Conservation (phyloP, 2,329 filamentous ascomycete species). For the Colletotrichum eremochloae region DNA sequence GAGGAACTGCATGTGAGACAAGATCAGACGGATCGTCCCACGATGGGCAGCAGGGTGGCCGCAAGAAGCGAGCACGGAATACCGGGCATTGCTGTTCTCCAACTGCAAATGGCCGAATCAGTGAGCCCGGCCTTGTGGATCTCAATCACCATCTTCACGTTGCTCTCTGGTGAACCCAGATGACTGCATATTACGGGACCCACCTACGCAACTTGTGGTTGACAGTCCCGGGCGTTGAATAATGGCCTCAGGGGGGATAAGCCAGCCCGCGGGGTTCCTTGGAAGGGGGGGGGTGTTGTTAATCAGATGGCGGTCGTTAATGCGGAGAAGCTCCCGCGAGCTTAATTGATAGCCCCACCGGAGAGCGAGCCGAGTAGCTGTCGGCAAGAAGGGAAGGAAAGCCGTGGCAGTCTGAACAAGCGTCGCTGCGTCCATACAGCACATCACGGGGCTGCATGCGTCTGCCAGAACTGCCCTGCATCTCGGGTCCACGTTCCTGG, state of each 20-base stretch:
- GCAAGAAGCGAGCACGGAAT: background rate
- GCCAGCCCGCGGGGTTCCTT: background rate
- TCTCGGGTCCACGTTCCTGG: slow-evolving; percentile 33
- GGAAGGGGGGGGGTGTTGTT: background rate
- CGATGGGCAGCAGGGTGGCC: background rate
- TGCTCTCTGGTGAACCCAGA: background rate
- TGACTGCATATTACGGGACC: background rate
- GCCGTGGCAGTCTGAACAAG: slow-evolving; percentile 6
- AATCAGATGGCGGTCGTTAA: background rate
- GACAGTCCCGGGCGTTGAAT: slow-evolving; percentile 1
- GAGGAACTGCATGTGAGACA: slow-evolving; percentile 1
- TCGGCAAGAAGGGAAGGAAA: slow-evolving; percentile 35
- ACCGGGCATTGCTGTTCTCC: background rate
- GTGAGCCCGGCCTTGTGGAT: background rate
- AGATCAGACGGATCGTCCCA: slow-evolving; percentile 20
- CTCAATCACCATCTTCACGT: background rate
- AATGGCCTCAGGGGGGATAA: background rate
- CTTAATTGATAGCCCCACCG: slow-evolving; percentile 2
- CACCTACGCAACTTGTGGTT: slow-evolving; percentile 1
- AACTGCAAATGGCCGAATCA: background rate
- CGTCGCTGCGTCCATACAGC: background rate
- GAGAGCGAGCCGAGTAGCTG: slow-evolving; percentile 26
- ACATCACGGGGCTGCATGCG: slow-evolving; percentile 33
- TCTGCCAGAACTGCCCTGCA: slow-evolving; percentile 17
- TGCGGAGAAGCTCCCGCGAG: background rate